Percentiles rank a stretch among this genome's conserved stretches.
Conservation (phyloP, 495 filamentous ascomycete species). For the Parmelia sp. region DNA sequence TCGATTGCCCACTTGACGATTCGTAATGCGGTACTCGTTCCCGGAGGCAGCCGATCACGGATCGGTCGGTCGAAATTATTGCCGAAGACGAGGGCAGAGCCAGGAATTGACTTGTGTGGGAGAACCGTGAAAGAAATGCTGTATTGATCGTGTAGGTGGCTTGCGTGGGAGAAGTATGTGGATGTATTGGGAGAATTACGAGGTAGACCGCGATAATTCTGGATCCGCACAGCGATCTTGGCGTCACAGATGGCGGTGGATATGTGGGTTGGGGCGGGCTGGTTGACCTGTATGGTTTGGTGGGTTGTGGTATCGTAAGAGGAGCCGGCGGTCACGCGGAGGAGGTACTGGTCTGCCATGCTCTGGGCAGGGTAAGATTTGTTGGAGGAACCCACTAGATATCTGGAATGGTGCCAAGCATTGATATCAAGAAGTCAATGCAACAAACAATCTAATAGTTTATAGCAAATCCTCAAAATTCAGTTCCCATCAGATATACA, state of each 20-base stretch:
- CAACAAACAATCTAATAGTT: no score
- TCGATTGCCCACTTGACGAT: conserved; percentile 83
- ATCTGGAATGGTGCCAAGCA: neutral
- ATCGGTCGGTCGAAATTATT: conserved; percentile 91
- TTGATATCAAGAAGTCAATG: no score
- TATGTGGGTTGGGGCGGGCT: conserved; percentile 47
- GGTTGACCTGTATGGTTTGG: conserved; percentile 66
- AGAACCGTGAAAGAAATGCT: conserved; percentile 69
- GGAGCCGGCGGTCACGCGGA: conserved; percentile 69
- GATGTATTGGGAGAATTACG: conserved; percentile 51
- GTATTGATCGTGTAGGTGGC: conserved; percentile 72
- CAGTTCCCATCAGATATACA: no score
- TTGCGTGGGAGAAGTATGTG: conserved; percentile 65
- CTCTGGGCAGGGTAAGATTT: neutral
- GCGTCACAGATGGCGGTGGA: conserved; percentile 52
- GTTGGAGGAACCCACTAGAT: neutral
- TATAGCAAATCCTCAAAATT: no score
- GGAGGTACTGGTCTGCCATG: conserved; percentile 54
- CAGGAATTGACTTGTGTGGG: conserved; percentile 59
- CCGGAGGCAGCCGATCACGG: conserved; percentile 75
- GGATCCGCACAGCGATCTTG: conserved; percentile 64
- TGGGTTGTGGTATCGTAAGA: conserved; percentile 63
- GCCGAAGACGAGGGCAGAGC: conserved; percentile 73
- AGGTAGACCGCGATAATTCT: conserved; percentile 56
- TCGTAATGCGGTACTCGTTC: conserved; percentile 71